A percentile compares a stretch with the other conserved stretches of the same genome.
phyloP scores from a whole-genome alignment of 176 grass and related monocot species.

The Cymbopogon citratus region DNA sequence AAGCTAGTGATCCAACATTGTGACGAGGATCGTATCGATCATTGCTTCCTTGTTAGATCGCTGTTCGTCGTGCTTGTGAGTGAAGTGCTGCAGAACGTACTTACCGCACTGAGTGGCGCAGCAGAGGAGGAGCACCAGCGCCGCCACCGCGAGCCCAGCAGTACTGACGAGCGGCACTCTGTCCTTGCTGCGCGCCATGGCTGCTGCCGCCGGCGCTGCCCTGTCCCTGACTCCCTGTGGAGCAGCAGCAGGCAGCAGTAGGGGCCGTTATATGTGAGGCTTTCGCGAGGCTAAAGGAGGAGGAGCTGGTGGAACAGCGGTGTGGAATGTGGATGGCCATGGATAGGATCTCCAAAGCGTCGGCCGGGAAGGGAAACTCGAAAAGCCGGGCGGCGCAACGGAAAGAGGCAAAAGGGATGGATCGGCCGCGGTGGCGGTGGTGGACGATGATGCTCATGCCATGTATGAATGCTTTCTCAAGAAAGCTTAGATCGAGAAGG shows the following conservation, averaged over 20 bases:
- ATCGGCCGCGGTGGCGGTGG: background rate
- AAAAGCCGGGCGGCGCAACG: constrained; percentile 30
- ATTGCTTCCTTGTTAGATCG: too few species aligned
- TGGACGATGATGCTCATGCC: background rate
- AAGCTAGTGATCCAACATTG: background rate
- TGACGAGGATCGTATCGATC: background rate
- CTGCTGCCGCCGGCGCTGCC: background rate
- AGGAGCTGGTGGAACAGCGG: background rate
- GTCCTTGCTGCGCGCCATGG: constrained; percentile 25
- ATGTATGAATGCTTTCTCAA: background rate
- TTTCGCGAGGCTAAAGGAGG: constrained; percentile 13
- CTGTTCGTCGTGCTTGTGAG: background rate
- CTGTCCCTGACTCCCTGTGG: background rate
- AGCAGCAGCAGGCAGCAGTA: background rate
- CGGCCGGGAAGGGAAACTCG: background rate
- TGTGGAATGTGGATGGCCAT: constrained; percentile 51
- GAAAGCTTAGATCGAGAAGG: background rate
- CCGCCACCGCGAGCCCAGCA: background rate
- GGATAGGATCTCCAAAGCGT: constrained; percentile 47
- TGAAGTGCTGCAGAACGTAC: background rate
- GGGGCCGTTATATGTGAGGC: constrained; percentile 17
- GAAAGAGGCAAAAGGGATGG: background rate
- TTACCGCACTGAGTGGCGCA: constrained; percentile 39
- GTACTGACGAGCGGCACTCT: background rate
- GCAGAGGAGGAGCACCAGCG: background rate